These are phyloP conservation scores for Ramalina intermedia DNA, from an alignment of 495 filamentous ascomycete genomes.

Conservation along the genomic window DNA sequence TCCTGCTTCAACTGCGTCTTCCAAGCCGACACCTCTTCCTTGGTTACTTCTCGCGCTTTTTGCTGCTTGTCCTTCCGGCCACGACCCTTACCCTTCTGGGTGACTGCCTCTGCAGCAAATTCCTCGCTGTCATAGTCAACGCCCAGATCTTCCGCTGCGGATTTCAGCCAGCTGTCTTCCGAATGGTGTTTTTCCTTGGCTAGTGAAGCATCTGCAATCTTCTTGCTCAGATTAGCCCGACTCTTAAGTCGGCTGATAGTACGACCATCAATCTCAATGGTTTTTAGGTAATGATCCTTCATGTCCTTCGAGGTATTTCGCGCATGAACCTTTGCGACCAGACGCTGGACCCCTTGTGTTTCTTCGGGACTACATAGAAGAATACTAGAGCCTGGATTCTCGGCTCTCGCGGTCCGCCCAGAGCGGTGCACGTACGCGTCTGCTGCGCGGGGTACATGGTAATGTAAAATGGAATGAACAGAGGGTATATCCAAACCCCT, in stretches of 20 bases:
- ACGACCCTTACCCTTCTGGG: conserved; percentile 50
- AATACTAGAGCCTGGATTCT: conserved; percentile 61
- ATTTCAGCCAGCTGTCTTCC: conserved; percentile 71
- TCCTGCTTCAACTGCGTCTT: conserved; percentile 48
- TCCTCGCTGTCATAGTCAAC: conserved; percentile 88
- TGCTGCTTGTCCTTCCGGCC: conserved; percentile 63
- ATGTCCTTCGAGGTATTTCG: conserved; percentile 20
- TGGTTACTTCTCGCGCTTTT: conserved; percentile 50
- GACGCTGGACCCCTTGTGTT: conserved; percentile 63
- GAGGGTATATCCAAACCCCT: conserved; percentile 85
- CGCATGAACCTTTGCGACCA: conserved; percentile 77
- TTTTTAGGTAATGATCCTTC: conserved; percentile 51
- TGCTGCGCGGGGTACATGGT: conserved; percentile 83
- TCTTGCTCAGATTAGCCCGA: conserved; percentile 61
- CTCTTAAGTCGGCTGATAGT: conserved; percentile 60
- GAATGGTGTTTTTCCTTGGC: conserved; percentile 76
- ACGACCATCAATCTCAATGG: conserved; percentile 70
- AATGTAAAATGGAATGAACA: conserved; percentile 80
- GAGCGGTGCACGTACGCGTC: conserved; percentile 94
- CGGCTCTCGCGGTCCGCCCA: conserved; percentile 81
- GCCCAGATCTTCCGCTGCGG: conserved; percentile 82
- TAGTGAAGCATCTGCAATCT: conserved; percentile 63
- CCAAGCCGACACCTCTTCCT: conserved; percentile 50
- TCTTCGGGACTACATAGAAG: conserved; percentile 87
- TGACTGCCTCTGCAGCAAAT: conserved; percentile 42